Evolutionary conservation across 1,139 yeast genomes (phyloP).

Genomic region (Zygoascus meyerae): DNA sequence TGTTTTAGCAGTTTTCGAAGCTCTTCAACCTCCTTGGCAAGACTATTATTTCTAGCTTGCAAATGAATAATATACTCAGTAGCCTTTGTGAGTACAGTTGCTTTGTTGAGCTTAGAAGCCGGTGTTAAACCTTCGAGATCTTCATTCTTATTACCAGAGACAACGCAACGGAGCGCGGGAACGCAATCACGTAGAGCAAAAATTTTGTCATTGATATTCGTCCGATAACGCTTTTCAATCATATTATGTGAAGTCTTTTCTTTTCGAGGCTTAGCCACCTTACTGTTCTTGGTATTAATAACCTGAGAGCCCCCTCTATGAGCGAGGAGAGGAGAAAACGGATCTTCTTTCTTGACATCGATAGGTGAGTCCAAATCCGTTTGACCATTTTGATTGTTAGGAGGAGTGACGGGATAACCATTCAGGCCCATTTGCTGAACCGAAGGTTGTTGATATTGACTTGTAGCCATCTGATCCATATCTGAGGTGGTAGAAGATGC

Average conservation of each 20-base stretch:
- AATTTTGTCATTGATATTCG: slow-evolving; percentile 70
- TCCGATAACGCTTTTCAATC: slow-evolving; percentile 74
- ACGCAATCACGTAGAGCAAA: slow-evolving; percentile 68
- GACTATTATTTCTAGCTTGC: slow-evolving; percentile 57
- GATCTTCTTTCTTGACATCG: not conserved
- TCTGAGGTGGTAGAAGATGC: slow-evolving; percentile 7
- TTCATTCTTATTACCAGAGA: slow-evolving; percentile 33
- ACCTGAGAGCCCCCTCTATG: slow-evolving; percentile 6
- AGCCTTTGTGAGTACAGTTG: slow-evolving; percentile 80
- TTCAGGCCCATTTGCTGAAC: not conserved
- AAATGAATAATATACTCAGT: slow-evolving; percentile 85
- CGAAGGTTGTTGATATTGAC: not conserved
- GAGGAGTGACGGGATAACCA: slow-evolving; percentile 11
- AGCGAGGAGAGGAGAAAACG: not conserved
- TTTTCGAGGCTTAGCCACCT: slow-evolving; percentile 35
- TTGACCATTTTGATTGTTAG: not conserved
- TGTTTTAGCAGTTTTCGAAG: slow-evolving; percentile 26
- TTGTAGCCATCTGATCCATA: not conserved
- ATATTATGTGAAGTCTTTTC: slow-evolving; percentile 68
- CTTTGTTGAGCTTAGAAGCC: slow-evolving; percentile 80
- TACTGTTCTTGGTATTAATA: slow-evolving; percentile 21
- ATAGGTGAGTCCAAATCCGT: not conserved
- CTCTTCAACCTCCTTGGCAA: slow-evolving; percentile 50
- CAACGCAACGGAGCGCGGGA: slow-evolving; percentile 46
- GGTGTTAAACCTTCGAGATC: slow-evolving; percentile 83